Percentiles rank a stretch among this genome's conserved stretches.
Conservation (phyloP, 768 basidiomycete species). For the Royoungia palumana region DNA sequence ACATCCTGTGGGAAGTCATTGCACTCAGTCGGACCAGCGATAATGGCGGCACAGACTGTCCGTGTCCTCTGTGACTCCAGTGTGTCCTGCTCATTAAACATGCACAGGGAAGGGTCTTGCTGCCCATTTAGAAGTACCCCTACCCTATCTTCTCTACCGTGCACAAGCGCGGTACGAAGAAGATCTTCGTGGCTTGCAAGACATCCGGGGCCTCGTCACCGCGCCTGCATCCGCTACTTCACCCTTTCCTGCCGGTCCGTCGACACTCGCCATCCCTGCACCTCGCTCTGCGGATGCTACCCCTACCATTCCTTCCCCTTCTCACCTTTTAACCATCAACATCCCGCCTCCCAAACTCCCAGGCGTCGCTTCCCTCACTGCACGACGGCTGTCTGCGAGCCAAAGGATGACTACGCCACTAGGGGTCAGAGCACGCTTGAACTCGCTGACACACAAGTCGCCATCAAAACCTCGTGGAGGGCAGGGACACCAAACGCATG, state of each 20-base stretch:
- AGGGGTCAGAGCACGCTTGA: conserved; percentile 67
- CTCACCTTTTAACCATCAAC: conserved; percentile 23
- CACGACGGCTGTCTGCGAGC: conserved; percentile 35
- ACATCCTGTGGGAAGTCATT: conserved; percentile 84
- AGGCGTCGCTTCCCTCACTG: conserved; percentile 4
- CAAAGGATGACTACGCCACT: conserved; percentile 52
- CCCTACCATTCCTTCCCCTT: conserved; percentile 9
- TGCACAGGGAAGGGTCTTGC: conserved; percentile 78
- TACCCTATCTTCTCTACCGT: conserved; percentile 82
- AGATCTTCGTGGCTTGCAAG: conserved; percentile 75
- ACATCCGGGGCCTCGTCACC: conserved; percentile 56
- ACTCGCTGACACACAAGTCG: conserved; percentile 58
- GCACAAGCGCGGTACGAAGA: conserved; percentile 84
- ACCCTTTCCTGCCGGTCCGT: conserved; percentile 19
- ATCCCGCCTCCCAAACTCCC: conserved; percentile 17
- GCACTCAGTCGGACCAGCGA: conserved; percentile 72
- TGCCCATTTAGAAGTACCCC: conserved; percentile 71
- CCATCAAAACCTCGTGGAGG: conserved; percentile 32
- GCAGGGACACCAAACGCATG: conserved; percentile 6
- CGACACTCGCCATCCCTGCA: conserved; percentile 7
- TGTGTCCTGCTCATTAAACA: neutral
- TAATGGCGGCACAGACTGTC: conserved; percentile 76
- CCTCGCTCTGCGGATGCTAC: conserved; percentile 16
- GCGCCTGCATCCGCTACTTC: conserved; percentile 41
- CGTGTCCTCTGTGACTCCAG: conserved; percentile 27